Percentiles rank a stretch among this genome's conserved stretches.
Evolutionary conservation across 75 land plant species (phyloP).

Genomic region (Cryptomeria japonica): DNA sequence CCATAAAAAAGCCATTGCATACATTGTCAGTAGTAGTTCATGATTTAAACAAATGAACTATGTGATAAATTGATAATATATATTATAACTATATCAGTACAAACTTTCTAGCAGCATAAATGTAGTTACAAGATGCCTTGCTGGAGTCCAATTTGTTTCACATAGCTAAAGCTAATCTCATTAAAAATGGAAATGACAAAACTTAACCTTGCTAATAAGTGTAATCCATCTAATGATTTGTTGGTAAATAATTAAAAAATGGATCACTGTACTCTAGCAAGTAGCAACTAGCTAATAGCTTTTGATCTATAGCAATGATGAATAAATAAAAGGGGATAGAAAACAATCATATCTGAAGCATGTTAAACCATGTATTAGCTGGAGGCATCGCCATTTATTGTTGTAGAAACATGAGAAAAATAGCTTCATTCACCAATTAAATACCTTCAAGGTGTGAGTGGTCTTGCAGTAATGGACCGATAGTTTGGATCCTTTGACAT

Average conservation of each 20-base stretch:
- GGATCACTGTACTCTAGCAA: neutral
- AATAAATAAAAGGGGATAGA: neutral
- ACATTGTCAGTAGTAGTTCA: neutral
- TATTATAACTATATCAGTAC: neutral
- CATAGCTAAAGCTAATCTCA: neutral
- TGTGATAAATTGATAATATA: neutral
- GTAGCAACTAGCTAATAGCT: neutral
- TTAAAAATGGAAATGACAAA: neutral
- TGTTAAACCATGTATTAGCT: neutral
- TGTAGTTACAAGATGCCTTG: neutral
- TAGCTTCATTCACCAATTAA: neutral
- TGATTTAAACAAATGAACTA: neutral
- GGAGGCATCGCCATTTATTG: neutral
- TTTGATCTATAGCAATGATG: neutral
- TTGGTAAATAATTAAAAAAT: neutral
- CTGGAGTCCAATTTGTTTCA: neutral
- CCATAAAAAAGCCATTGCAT: neutral
- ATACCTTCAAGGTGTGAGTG: constrained; percentile 11
- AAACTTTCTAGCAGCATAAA: neutral
- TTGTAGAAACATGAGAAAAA: neutral
- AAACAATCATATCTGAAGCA: neutral
- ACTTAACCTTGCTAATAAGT: neutral
- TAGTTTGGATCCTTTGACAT: constrained; percentile 42
- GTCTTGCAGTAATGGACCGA: constrained; percentile 54
- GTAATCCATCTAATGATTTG: neutral